Conservation (phyloP, 1,284 basidiomycete genomes). For the Lentinus polychrous region DNA sequence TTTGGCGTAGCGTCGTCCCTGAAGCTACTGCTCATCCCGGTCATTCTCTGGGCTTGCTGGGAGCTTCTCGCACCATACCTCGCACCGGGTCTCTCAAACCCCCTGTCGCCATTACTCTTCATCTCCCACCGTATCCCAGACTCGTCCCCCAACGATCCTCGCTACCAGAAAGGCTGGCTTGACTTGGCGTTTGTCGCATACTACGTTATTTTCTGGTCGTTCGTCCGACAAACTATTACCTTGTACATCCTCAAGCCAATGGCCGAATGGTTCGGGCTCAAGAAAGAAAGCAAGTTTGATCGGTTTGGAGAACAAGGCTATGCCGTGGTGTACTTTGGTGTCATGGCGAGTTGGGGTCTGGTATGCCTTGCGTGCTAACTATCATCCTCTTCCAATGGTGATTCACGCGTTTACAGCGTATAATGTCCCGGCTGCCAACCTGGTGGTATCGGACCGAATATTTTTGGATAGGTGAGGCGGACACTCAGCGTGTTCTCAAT, state of each 20-base stretch:
- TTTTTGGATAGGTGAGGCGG: conserved; percentile 84
- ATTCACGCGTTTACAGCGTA: conserved; percentile 40
- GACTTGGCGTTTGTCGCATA: conserved; percentile 85
- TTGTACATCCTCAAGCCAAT: conserved; percentile 69
- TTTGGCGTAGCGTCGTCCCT: conserved; percentile 52
- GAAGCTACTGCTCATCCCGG: conserved; percentile 66
- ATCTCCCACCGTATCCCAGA: conserved; percentile 66
- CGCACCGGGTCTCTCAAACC: conserved; percentile 54
- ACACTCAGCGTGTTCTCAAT: neutral
- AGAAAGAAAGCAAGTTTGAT: conserved; percentile 60
- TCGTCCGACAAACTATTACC: conserved; percentile 77
- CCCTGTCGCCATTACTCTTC: conserved; percentile 71
- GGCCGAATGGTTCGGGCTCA: conserved; percentile 67
- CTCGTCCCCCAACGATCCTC: conserved; percentile 45
- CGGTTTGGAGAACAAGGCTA: conserved; percentile 91
- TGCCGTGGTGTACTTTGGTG: conserved; percentile 73
- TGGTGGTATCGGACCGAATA: conserved; percentile 85
- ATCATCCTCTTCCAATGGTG: neutral
- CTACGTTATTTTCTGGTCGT: conserved; percentile 89
- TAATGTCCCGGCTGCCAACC: conserved; percentile 86
- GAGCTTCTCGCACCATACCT: conserved; percentile 46
- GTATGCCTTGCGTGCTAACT: conserved; percentile 38
- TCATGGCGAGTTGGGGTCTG: conserved; percentile 70
- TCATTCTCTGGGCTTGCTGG: conserved; percentile 74
- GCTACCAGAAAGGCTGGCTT: conserved; percentile 75